A percentile compares a stretch with the other conserved stretches of the same genome.
Conservation (phyloP, 2,329 filamentous ascomycete genomes). For the Clonostachys chloroleuca region DNA sequence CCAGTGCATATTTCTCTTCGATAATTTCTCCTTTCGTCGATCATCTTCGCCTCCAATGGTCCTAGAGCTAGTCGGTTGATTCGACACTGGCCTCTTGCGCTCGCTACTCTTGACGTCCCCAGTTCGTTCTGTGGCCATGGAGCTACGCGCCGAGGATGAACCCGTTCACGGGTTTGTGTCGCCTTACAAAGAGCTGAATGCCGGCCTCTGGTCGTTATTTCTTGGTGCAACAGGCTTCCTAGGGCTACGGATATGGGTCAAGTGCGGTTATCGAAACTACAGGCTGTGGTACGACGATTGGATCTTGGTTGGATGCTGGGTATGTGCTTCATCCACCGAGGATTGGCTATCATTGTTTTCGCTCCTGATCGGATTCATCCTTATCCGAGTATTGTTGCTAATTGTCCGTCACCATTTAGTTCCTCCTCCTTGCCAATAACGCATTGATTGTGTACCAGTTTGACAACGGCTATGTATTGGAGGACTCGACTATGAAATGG, state of each 20-base stretch:
- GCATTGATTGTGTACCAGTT: slow-evolving; percentile 39
- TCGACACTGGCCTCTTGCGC: too few relatives aligned
- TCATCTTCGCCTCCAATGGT: too few relatives aligned
- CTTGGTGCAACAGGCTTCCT: slow-evolving; percentile 20
- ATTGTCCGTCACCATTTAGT: slow-evolving; percentile 12
- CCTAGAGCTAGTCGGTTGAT: too few relatives aligned
- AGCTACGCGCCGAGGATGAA: slow-evolving; percentile 12
- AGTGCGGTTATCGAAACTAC: slow-evolving; percentile 20
- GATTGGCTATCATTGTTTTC: not conserved
- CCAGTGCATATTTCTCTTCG: too few relatives aligned
- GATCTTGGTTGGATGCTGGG: slow-evolving; percentile 27
- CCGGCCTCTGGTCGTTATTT: slow-evolving; percentile 25
- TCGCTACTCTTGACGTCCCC: too few relatives aligned
- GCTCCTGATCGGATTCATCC: not conserved
- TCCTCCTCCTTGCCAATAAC: slow-evolving; percentile 37
- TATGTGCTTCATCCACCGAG: slow-evolving; percentile 11
- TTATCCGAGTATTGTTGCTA: not conserved
- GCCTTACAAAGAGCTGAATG: slow-evolving; percentile 21
- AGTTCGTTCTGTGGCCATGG: too few relatives aligned
- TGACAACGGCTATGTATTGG: slow-evolving; percentile 39
- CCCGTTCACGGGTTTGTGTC: slow-evolving; percentile 16
- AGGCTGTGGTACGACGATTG: slow-evolving; percentile 33
- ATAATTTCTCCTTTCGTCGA: too few relatives aligned
- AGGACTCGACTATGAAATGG: slow-evolving; percentile 32
- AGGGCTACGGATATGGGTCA: slow-evolving; percentile 23